Percentiles rank a stretch among this genome's conserved stretches.
These are phyloP conservation scores for Talaromyces amestolkiae DNA, from an alignment of 2,329 filamentous ascomycete genomes.

Conservation along the genomic window DNA sequence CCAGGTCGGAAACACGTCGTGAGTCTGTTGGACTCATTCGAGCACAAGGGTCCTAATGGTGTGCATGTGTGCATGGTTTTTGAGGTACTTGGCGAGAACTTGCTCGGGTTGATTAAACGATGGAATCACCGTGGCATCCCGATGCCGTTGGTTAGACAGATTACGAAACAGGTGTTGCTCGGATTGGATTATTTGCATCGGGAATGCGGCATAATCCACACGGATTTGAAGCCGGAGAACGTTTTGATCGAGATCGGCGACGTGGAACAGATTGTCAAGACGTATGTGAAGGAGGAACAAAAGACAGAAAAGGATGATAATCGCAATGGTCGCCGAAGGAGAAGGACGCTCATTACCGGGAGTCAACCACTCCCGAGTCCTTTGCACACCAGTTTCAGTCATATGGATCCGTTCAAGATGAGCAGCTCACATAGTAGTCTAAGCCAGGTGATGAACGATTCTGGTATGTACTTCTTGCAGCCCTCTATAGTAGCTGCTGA, in stretches of 20 bases:
- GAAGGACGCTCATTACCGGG: slow-evolving; percentile 92
- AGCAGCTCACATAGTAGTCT: slow-evolving; percentile 69
- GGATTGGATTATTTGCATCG: slow-evolving; percentile 95
- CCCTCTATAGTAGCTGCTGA: slow-evolving; percentile 42
- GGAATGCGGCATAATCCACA: slow-evolving; percentile 98
- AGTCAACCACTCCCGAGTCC: slow-evolving; percentile 95
- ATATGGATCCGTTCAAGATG: slow-evolving; percentile 65
- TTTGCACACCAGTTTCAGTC: slow-evolving; percentile 85
- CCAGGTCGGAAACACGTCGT: slow-evolving; percentile 94
- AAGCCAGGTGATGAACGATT: slow-evolving; percentile 77
- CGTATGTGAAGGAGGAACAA: slow-evolving; percentile 74
- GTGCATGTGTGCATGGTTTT: slow-evolving; percentile 99
- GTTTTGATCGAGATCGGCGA: slow-evolving; percentile 98
- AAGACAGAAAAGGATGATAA: slow-evolving; percentile 75
- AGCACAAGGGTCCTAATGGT: slow-evolving; percentile 94
- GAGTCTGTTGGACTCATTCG: slow-evolving; percentile 92
- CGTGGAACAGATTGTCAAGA: slow-evolving; percentile 97
- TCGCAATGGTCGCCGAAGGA: slow-evolving; percentile 81
- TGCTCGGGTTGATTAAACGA: slow-evolving; percentile 91
- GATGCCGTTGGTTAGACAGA: slow-evolving; percentile 95
- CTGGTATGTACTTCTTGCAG: slow-evolving; percentile 45
- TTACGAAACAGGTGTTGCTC: slow-evolving; percentile 94
- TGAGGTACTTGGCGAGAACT: slow-evolving; percentile 92
- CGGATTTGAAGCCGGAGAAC: slow-evolving; percentile 95
- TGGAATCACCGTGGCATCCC: slow-evolving; percentile 98